phyloP scores from a whole-genome alignment of 2,329 filamentous ascomycete species.

The Ophiobolus disseminans region DNA sequence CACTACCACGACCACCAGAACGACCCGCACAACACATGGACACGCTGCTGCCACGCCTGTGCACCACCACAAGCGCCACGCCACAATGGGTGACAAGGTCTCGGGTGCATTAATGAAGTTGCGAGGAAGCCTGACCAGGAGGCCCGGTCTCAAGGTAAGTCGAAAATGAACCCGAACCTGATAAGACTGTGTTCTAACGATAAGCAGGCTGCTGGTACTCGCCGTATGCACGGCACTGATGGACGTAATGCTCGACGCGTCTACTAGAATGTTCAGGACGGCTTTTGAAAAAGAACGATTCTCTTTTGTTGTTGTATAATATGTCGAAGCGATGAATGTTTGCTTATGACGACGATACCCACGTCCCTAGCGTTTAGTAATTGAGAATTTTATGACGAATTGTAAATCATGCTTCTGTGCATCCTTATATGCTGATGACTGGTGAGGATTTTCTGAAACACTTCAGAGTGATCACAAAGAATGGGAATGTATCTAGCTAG shows the following conservation, averaged over 20 bases:
- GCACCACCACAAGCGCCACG: slow-evolving; percentile 72
- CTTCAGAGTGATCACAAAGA: no score
- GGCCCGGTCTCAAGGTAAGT: slow-evolving; percentile 73
- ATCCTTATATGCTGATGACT: neutral
- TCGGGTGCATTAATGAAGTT: slow-evolving; percentile 77
- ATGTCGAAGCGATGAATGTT: slow-evolving; percentile 9
- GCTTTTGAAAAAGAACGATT: neutral
- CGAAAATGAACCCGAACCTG: neutral
- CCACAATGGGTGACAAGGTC: slow-evolving; percentile 77
- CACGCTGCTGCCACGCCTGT: slow-evolving; percentile 28
- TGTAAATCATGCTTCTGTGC: neutral
- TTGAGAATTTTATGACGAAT: neutral
- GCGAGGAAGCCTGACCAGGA: slow-evolving; percentile 71
- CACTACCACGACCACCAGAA: slow-evolving; percentile 50
- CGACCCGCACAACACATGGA: slow-evolving; percentile 53
- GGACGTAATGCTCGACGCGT: slow-evolving; percentile 60
- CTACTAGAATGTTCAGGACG: slow-evolving; percentile 22
- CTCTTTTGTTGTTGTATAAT: slow-evolving; percentile 6
- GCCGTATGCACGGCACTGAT: slow-evolving; percentile 77
- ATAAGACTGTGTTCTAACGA: slow-evolving; percentile 6
- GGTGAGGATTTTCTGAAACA: neutral
- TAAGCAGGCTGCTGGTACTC: slow-evolving; percentile 71
- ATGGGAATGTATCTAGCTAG: no score
- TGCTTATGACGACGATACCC: slow-evolving; percentile 25
- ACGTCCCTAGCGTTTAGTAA: slow-evolving; percentile 16